phyloP scores from a whole-genome alignment of 2,329 filamentous ascomycete species.

The Phialophora chinensis region DNA sequence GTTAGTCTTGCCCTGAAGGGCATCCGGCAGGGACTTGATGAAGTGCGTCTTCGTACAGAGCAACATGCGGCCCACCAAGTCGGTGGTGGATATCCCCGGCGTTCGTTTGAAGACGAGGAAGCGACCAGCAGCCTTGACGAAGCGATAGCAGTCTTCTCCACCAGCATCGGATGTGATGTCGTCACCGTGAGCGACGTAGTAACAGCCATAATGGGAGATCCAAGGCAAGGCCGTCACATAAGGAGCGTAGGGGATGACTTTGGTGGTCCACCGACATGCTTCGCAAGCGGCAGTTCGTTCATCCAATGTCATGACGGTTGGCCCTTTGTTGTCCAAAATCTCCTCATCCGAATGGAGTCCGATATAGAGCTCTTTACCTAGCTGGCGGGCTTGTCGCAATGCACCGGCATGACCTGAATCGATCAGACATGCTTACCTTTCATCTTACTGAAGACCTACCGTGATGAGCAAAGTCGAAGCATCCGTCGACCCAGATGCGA shows the following conservation, averaged over 20 bases:
- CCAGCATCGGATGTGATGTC: constrained; percentile 94
- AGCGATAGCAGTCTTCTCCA: constrained; percentile 96
- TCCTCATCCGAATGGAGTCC: constrained; percentile 95
- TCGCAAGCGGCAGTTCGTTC: constrained; percentile 90
- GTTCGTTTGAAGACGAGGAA: constrained; percentile 98
- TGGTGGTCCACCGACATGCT: constrained; percentile 92
- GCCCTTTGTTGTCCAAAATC: constrained; percentile 95
- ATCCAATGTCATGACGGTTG: constrained; percentile 91
- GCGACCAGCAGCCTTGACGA: constrained; percentile 88
- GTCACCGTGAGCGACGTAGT: constrained; percentile 94
- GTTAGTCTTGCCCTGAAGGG: constrained; percentile 74
- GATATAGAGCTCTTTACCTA: constrained; percentile 86
- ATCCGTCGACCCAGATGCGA: constrained; percentile 97
- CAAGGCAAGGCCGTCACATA: constrained; percentile 94
- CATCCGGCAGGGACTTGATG: constrained; percentile 76
- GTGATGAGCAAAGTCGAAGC: constrained; percentile 99
- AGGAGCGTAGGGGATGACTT: constrained; percentile 80
- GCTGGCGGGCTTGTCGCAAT: constrained; percentile 91
- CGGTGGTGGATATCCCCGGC: constrained; percentile 94
- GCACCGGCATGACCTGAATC: constrained; percentile 85
- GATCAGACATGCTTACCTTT: constrained; percentile 27
- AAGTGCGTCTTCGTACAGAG: constrained; percentile 95
- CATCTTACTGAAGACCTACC: constrained; percentile 59
- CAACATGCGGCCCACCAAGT: constrained; percentile 97
- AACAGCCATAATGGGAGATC: constrained; percentile 94